A percentile compares a stretch with the other conserved stretches of the same genome.
phyloP scores from a whole-genome alignment of 352 stramenopile species.

The Pythium catenulatum region DNA sequence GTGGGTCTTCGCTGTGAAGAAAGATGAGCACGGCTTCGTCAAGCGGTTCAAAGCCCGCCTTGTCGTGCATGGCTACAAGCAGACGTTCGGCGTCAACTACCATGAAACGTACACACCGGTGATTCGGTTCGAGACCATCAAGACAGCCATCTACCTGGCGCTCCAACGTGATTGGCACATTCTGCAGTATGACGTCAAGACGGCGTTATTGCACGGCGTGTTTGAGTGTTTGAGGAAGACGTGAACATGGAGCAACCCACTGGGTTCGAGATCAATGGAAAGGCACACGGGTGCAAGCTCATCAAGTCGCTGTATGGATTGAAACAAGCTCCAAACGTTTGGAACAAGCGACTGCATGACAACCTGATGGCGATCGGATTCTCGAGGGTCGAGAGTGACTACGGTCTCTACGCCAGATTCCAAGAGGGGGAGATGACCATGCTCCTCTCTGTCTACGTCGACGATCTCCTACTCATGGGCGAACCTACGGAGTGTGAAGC shows the following conservation, averaged over 20 bases:
- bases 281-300: neutral
- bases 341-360: neutral
- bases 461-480: too few relatives aligned
- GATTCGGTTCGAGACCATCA: constrained; percentile 3
- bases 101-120: neutral
- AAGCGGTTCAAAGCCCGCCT: neutral
- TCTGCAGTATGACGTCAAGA: neutral
- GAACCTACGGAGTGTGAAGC: too few relatives aligned
- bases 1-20: neutral
- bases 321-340: neutral
- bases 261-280: neutral
- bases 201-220: neutral
- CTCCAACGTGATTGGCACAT: neutral
- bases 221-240: neutral
- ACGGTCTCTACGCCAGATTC: neutral
- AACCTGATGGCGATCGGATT: neutral
- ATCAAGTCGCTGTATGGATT: neutral
- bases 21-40: neutral
- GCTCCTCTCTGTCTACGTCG: too few relatives aligned
- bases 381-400: neutral
- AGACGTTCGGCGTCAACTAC: neutral
- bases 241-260: neutral
- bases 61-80: neutral
- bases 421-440: neutral
- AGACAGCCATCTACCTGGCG: neutral